Base-by-base conservation (phyloP, 345 rosid genomes). In the Salix arbutifolia region DNA sequence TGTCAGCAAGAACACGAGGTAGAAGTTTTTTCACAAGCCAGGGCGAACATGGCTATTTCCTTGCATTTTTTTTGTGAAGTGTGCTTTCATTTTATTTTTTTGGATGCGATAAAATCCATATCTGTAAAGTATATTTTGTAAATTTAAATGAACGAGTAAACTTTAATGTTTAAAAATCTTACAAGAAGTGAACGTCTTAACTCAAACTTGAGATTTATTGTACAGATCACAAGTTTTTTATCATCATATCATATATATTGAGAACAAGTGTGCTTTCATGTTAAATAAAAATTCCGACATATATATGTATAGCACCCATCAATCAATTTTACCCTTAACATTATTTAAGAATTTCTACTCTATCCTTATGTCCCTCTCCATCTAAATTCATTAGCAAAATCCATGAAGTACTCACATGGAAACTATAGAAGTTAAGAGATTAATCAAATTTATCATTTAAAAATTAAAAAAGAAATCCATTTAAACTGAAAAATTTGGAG, bases 101-200 rank as follows among this genome's bases (percentile, higher is more conserved):
- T n/a, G 0, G 25, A 26, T 18, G 7, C 1, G 37, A 35, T 6
- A 0, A 5, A 35, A 5, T 0, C 5, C 37, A 35, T 5, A 1
- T 5, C 1, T 1, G 1, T 0, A 35, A 35, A 35, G 0, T 6
- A 0, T 35, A 35, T 5, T 5, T 35, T 5, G 7, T 35, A 0
- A 5, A 35, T 35, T 1, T 0, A 35, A 1, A 35, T 35, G 0
- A 35, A 0, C 7, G 5, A 33, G 0, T 33, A 33, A 33, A 33
- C 0, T 33, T 33, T 5, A 1, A 5, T 33, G 1, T 33, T 0
- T 33, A 0, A 1, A 0, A 0, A 0, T 31, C 0, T 33, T 33
- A 33, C 1, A 33, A 33, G 1, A 0, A 6, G 0, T 33, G 1
- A 0, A 33, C 1, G 5, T 5, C 1, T 0, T 33, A 0, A 33